phyloP scores from a whole-genome alignment of 495 filamentous ascomycete species.

The Astrocystis sublimbata region DNA sequence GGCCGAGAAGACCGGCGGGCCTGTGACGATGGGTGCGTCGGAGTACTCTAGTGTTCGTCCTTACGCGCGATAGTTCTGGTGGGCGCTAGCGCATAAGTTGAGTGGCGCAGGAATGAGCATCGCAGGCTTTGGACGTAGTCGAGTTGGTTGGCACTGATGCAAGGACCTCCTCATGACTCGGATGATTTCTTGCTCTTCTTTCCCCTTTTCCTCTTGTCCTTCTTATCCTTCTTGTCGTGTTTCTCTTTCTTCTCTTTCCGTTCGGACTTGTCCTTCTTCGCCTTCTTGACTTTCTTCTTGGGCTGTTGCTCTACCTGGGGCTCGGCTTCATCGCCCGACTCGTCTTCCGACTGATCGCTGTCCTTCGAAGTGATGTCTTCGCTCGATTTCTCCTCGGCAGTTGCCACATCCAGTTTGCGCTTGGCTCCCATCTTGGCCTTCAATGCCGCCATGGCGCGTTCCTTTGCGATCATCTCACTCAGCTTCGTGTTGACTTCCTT shows the following conservation, averaged over 20 bases:
- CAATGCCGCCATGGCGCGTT: slow-evolving; percentile 44
- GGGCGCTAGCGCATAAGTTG: not conserved
- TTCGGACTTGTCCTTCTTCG: slow-evolving; percentile 14
- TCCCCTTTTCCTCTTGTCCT: slow-evolving; percentile 24
- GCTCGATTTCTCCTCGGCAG: slow-evolving; percentile 21
- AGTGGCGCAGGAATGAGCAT: not conserved
- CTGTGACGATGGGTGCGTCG: not conserved
- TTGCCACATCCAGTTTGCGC: slow-evolving; percentile 37
- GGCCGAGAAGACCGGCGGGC: not conserved
- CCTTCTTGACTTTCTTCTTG: slow-evolving; percentile 32
- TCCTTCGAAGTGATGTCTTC: slow-evolving; percentile 15
- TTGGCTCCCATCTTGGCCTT: slow-evolving; percentile 40
- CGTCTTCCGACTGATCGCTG: slow-evolving; percentile 21
- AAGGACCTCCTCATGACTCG: not conserved
- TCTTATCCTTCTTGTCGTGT: slow-evolving; percentile 16
- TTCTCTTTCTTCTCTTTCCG: slow-evolving; percentile 19
- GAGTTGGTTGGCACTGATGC: not conserved
- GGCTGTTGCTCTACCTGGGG: slow-evolving; percentile 5
- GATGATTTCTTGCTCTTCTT: slow-evolving; percentile 19
- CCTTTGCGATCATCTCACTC: slow-evolving; percentile 47
- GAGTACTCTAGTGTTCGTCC: not conserved
- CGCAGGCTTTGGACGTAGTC: not conserved
- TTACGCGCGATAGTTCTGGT: no score
- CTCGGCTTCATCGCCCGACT: slow-evolving; percentile 21
- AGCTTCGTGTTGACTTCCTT: slow-evolving; percentile 44